Evolutionary conservation across 495 filamentous ascomycete species (phyloP), one percentile per base, ranked within the genome.

Genomic region (Lentithecium fluviatile): DNA sequence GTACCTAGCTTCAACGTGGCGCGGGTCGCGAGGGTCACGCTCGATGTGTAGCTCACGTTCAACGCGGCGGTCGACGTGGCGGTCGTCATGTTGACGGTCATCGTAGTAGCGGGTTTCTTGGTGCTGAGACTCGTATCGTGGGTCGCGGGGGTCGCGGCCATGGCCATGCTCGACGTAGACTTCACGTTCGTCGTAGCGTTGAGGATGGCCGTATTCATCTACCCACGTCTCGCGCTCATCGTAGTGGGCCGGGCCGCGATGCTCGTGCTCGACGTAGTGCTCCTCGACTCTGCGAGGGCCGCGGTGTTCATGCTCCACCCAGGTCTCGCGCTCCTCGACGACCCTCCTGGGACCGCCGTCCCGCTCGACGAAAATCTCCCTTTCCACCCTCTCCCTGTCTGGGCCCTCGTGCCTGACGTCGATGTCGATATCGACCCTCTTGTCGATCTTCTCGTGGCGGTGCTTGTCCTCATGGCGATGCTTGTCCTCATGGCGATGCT

Each of bases 1-100:
- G 49, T 64, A 64, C 19, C 19, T 24, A 11, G 61, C 61, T 51
- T 64, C 61, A 26, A 64, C 55, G 45, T 64, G 61, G 23, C 61
- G 61, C 2, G 54, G 54, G 49, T 64, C 61, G 25, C 61, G 61
- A 17, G 43, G 50, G 45, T 56, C 50, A 12, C 60, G 60, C 45
- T 62, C 20, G 37, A 56, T 45, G 23, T 62, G 59, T 4, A 64
- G 15, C 19, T 64, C 54, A 36, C 61, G 61, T 42, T 64, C 61
- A 6, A 58, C 55, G 20, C 49, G 29, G 11, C 26, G 51, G 32
- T 37, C 51, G 12, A 38, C 26, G 45, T 49, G 34, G 24, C 45
- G 51, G 52, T 32, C 52, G 23, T 63, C 45, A 38, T 60, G 32
- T 48, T 43, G 32, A 7, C 24, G 10, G 24, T 15, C 38, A 32